Conservation (phyloP, 768 basidiomycete species). For the Vararia minispora region DNA sequence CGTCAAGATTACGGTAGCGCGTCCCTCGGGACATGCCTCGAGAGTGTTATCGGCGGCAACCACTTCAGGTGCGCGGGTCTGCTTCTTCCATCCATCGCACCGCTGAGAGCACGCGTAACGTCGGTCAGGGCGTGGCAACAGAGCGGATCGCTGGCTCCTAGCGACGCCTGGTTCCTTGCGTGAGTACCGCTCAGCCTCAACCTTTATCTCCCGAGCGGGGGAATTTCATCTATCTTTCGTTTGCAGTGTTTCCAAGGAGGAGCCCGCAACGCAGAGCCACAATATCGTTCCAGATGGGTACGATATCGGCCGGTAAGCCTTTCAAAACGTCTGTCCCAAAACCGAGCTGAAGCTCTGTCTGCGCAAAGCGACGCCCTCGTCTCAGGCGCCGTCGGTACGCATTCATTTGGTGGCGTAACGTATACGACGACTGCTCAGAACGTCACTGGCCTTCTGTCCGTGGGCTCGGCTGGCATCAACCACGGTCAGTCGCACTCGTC, state of each 20-base stretch:
- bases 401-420: conserved; percentile 28
- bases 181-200: conserved; percentile 7
- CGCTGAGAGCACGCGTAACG: neutral
- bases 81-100: neutral
- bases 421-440: conserved; percentile 36
- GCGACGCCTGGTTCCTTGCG: conserved; percentile 21
- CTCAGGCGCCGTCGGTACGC: conserved; percentile 25
- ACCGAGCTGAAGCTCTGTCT: neutral
- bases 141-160: conserved; percentile 17
- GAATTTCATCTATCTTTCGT: neutral
- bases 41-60: conserved; percentile 17
- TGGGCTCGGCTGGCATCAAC: conserved; percentile 37
- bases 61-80: too few species aligned
- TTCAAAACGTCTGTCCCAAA: neutral
- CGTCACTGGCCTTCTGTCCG: conserved; percentile 37
- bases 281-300: conserved; percentile 18
- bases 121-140: conserved; percentile 17
- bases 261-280: conserved; percentile 11
- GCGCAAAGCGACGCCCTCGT: conserved; percentile 27
- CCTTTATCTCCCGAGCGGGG: neutral
- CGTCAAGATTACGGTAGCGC: conserved; percentile 31
- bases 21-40: conserved; percentile 28
- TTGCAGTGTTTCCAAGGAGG: conserved; percentile 14
- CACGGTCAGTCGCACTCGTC: conserved; percentile 24
- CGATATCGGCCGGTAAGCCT: conserved; percentile 19